Conservation (phyloP, 2,329 filamentous ascomycete genomes). For the Aspergillus sojae region DNA sequence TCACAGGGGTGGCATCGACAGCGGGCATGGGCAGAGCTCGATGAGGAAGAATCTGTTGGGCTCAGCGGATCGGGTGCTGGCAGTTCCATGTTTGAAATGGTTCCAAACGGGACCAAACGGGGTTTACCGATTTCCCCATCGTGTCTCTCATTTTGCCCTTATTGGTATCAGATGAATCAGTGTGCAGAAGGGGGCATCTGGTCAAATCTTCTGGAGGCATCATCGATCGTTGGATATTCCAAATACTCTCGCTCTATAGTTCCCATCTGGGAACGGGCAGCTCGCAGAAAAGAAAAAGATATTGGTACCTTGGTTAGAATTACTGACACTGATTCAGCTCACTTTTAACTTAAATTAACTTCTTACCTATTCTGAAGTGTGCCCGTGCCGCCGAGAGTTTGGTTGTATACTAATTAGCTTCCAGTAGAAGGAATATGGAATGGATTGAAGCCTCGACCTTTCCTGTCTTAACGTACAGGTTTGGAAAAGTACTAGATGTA, state of each 20-base stretch:
- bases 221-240: background rate
- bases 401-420: background rate
- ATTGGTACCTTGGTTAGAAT: background rate
- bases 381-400: background rate
- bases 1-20: background rate
- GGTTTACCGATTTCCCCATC: background rate
- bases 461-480: background rate
- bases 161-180: background rate
- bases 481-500: background rate
- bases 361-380: background rate
- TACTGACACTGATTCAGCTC: constrained; percentile 1
- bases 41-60: background rate
- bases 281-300: background rate
- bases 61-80: constrained; percentile 12
- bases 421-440: constrained; percentile 4
- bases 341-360: constrained; percentile 3
- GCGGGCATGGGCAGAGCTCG: background rate
- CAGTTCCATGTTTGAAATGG: constrained; percentile 16
- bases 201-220: background rate
- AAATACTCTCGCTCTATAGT: background rate
- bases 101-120: constrained; percentile 1
- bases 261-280: background rate
- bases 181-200: background rate
- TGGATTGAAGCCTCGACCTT: constrained; percentile 3
- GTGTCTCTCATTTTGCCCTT: background rate